Percentiles rank a stretch among this genome's conserved stretches.
These are phyloP conservation scores for Metschnikowia peoriensis DNA, from an alignment of 805 yeast species.

Conservation along the genomic window DNA sequence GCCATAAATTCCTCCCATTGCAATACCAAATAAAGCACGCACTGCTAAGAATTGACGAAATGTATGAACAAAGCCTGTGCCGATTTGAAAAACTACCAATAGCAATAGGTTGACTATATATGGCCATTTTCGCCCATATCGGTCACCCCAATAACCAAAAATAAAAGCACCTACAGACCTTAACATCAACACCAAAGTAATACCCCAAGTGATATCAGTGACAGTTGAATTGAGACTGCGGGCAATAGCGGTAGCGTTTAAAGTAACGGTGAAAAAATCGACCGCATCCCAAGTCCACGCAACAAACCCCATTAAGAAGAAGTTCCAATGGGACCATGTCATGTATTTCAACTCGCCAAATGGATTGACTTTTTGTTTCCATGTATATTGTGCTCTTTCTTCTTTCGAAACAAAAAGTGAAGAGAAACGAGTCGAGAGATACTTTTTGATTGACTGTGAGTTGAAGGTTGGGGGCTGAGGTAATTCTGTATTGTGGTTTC, in stretches of 20 bases:
- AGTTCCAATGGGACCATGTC: conserved; percentile 45
- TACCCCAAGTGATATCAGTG: conserved; percentile 64
- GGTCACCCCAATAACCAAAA: conserved; percentile 61
- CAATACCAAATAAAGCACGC: conserved; percentile 61
- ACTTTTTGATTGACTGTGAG: conserved; percentile 29
- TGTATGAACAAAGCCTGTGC: conserved; percentile 59
- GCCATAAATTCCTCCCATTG: conserved; percentile 73
- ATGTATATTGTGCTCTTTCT: conserved; percentile 34
- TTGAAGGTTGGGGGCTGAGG: conserved; percentile 31
- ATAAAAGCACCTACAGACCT: conserved; percentile 63
- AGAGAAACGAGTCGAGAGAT: conserved; percentile 47
- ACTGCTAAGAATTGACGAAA: conserved; percentile 60
- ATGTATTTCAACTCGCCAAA: conserved; percentile 25
- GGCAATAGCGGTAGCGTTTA: conserved; percentile 51
- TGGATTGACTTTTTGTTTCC: conserved; percentile 55
- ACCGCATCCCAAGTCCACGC: conserved; percentile 70
- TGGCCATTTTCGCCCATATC: conserved; percentile 62
- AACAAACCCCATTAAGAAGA: conserved; percentile 50
- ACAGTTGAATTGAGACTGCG: conserved; percentile 41
- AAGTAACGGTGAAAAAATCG: conserved; percentile 58
- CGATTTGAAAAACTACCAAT: conserved; percentile 55
- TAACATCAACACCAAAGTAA: conserved; percentile 65
- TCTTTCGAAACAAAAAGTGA: conserved; percentile 48
- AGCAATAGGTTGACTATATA: conserved; percentile 44
- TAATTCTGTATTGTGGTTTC: conserved; percentile 13